These are phyloP conservation scores for Trametes elegans DNA, from an alignment of 768 basidiomycete species.

Conservation along the genomic window DNA sequence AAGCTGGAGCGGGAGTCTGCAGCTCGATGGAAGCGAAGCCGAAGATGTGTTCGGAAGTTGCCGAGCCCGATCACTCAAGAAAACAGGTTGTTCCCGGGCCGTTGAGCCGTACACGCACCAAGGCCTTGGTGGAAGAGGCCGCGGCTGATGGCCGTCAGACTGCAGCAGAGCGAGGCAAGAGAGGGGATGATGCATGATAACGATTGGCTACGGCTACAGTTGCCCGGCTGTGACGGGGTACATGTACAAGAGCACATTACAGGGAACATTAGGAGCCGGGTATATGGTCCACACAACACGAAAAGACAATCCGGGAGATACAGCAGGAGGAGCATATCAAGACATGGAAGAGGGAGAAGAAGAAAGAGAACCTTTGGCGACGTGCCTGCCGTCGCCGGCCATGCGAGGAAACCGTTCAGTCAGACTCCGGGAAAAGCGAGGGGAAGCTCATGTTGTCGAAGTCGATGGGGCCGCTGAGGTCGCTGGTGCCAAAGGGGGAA, in stretches of 20 bases:
- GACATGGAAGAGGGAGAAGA: background rate
- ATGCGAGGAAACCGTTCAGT: background rate
- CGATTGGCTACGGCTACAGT: constrained; percentile 12
- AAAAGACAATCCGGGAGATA: background rate
- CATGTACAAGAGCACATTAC: constrained; percentile 15
- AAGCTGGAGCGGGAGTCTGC: background rate
- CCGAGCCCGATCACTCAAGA: constrained; percentile 8
- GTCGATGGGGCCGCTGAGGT: constrained; percentile 2
- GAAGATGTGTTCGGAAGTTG: constrained; percentile 8
- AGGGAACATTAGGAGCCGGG: background rate
- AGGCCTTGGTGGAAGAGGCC: no score
- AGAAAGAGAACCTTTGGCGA: background rate
- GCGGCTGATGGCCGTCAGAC: no score
- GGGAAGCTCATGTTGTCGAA: constrained; percentile 5
- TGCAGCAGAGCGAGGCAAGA: no score
- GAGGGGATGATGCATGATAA: background rate
- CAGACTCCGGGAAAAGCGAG: background rate
- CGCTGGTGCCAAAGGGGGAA: constrained; percentile 2
- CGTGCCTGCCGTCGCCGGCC: background rate
- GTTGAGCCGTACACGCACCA: no score
- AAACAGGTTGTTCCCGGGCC: background rate
- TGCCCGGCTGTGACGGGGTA: background rate
- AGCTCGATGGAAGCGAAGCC: background rate
- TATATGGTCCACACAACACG: background rate
- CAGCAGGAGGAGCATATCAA: background rate